Percentiles rank a stretch among this genome's conserved stretches.
Conservation (phyloP, 106 monocot genomes). For the Amphibolis antarctica region DNA sequence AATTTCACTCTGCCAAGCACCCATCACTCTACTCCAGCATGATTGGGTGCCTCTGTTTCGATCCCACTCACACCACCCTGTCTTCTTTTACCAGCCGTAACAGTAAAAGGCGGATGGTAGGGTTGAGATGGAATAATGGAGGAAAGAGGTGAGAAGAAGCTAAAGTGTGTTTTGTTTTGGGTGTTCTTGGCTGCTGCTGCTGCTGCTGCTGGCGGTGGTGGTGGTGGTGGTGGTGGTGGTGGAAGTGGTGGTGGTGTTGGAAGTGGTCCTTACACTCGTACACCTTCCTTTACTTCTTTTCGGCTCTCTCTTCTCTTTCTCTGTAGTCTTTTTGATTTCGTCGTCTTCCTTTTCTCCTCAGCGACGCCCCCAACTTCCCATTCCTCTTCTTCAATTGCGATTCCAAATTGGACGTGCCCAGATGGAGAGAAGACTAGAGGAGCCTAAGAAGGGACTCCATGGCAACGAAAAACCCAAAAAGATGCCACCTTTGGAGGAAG, state of each 20-base stretch:
- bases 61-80: background rate
- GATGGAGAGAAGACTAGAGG: constrained; percentile 3
- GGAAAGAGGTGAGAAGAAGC: background rate
- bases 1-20: background rate
- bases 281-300: background rate
- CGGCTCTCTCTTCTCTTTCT: background rate
- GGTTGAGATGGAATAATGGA: background rate
- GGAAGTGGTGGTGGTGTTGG: background rate
- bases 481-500: constrained; percentile 8
- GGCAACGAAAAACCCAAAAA: constrained; percentile 5
- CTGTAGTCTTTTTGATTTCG: too few species aligned
- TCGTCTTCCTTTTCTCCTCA: background rate
- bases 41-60: background rate
- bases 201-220: background rate
- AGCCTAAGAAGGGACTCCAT: background rate
- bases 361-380: background rate
- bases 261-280: background rate
- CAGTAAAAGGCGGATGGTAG: background rate
- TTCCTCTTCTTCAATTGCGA: background rate
- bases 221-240: background rate
- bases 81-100: background rate
- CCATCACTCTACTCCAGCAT: background rate
- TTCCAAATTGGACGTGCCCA: constrained; percentile 1
- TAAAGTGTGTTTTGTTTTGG: background rate
- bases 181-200: background rate